Base-by-base conservation (phyloP, 2,329 filamentous ascomycete species). In the Colletotrichum sublineola region DNA sequence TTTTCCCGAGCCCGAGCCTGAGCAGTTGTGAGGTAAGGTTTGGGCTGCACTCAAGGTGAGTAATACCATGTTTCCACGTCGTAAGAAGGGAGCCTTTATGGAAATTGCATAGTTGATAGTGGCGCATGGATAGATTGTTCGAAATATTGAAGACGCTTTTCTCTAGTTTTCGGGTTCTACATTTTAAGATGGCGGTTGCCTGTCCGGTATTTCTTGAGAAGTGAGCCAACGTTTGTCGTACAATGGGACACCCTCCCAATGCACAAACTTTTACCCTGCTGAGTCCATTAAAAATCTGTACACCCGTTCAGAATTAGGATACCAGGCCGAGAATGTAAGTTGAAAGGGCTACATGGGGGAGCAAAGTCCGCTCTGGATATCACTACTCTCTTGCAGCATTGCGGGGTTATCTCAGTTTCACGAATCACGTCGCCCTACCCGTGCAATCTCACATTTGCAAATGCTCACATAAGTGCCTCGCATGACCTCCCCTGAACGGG, bases 21-120 rank as follows among this genome's bases (percentile, higher is more conserved):
- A 42, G 14, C 36, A 58, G n/a, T 58, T 58, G 14, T 58, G 20
- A 58, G 55, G 36, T 42, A 38, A 42, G 33, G 18, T 57, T 38
- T 57, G 33, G 11, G 31, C 20, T 36, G 33, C 12, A n/a, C 29
- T 24, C 6, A 24, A n/a, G 33, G 33, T 20, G 20, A 14, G 15
- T 38, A 5, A 24, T 40, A 40, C 3, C 29, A 18, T 9, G 14
- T 53, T 15, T 36, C 31, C 18, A 20, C 11, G 18, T 18, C 29
- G 29, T 29, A 40, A 38, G 12, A 7, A 24, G 33, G n/a, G 36
- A 38, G 33, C 5, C 14, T 20, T 24, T 20, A 5, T 57, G 12
- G 36, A 24, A 14, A 7, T n/a, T 8, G 0, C 40, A 3, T 40
- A 6, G 9, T 7, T 15, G 9, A 24, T 14, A 1, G 11, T 14